Evolutionary conservation across 2,329 filamentous ascomycete species (phyloP).

Genomic region (Lasiodiplodia gonubiensis): DNA sequence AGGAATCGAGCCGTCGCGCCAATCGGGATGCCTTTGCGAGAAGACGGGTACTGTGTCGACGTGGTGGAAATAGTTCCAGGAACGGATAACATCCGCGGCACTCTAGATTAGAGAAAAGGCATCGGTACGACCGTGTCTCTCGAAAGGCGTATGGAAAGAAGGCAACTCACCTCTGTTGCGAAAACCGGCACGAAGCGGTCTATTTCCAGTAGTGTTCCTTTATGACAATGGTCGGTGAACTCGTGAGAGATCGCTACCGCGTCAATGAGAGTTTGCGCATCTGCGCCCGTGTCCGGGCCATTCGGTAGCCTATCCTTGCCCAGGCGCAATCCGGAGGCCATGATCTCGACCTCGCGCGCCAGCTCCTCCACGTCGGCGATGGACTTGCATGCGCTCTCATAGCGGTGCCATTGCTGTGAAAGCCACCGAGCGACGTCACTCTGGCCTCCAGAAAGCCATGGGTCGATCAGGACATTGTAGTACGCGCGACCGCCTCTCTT

Average conservation of each 20-base stretch:
- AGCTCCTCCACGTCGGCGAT: slow-evolving; percentile 62
- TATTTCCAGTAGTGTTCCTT: slow-evolving; percentile 64
- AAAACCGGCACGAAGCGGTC: slow-evolving; percentile 62
- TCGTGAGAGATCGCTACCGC: slow-evolving; percentile 67
- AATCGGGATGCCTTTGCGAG: slow-evolving; percentile 46
- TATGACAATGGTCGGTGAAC: slow-evolving; percentile 72
- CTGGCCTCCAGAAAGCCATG: slow-evolving; percentile 68
- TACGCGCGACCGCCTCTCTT: slow-evolving; percentile 56
- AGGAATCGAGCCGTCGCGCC: slow-evolving; percentile 52
- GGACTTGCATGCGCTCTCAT: slow-evolving; percentile 58
- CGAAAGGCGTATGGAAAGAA: neutral
- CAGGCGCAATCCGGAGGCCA: slow-evolving; percentile 35
- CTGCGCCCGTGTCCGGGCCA: slow-evolving; percentile 30
- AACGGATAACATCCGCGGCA: slow-evolving; percentile 61
- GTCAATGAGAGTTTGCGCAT: slow-evolving; percentile 57
- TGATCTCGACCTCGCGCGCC: slow-evolving; percentile 56
- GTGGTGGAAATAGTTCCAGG: slow-evolving; percentile 64
- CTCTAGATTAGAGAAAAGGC: slow-evolving; percentile 42
- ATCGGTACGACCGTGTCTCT: neutral
- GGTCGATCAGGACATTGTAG: slow-evolving; percentile 70
- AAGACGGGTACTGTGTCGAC: slow-evolving; percentile 60
- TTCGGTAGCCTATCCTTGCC: slow-evolving; percentile 31
- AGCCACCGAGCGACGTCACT: slow-evolving; percentile 69
- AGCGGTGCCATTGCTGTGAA: slow-evolving; percentile 65
- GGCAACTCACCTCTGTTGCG: slow-evolving; percentile 53